Base-by-base conservation (phyloP, 2,329 filamentous ascomycete genomes). In the Macrophomina phaseolina region DNA sequence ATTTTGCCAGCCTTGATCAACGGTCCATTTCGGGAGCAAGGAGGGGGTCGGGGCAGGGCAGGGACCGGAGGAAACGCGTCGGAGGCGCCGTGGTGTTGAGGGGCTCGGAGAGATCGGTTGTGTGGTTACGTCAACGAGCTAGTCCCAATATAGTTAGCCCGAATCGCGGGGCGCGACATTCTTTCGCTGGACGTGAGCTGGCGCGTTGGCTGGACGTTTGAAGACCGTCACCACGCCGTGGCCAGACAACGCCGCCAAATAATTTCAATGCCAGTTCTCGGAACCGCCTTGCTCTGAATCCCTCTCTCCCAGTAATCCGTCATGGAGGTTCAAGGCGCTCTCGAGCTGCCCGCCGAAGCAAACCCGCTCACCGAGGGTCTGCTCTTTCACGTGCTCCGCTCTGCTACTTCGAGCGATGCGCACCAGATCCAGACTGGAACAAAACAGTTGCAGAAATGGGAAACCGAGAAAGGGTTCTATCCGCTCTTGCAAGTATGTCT, bases 341-440 rank as follows among this genome's bases (percentile, higher is more conserved):
- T 96, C 75, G 93, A 97, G 81, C 89, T 93, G 68, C 86, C 91
- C 6, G 93, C 91, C 70, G 93, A 95, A 81, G 90, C 93, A 52
- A 93, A 82, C 67, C 83, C 83, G 8, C 78, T 86, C 30, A 84
- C 80, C 7, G 81, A 83, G 65, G 74, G 76, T 56, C 79, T 78
- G 18, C 77, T 86, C 2, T 79, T 82, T 62, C 81, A 83, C 68
- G 80, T 80, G n/a, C 76, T 86, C 45, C 78, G 77, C 45, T 81
- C 82, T 8, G 83, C 83, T 3, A 77, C 80, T 8, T 85, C 83
- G 2, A 77, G 76, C 18, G 77, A 84, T 68, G 79, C 80, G 5
- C 77, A 79, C 5, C 83, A 85, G 68, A 81, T 86, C 12, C 83
- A 84, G 71, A 81, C 80, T 4, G 83, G 83, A 65, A 83, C 83